Base-by-base conservation (phyloP, 1,284 basidiomycete species). In the Ceratobasidium sp. region DNA sequence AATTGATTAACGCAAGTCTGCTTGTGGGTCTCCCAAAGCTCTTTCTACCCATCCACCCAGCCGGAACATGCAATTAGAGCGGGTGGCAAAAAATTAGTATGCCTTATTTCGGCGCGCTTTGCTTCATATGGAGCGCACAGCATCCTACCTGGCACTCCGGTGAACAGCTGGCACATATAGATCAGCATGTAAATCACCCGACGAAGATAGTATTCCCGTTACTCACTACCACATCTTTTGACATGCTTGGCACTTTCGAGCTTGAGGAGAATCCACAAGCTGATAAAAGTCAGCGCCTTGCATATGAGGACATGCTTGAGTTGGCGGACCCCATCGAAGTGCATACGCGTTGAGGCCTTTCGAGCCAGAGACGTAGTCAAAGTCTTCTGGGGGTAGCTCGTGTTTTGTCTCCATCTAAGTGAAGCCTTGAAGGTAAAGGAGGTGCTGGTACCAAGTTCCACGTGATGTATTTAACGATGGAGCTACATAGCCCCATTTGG, bases 181-280 rank as follows among this genome's bases (percentile, higher is more conserved):
- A 58, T 71, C 20, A 56, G 53, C 46, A 28, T 39, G 46, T 18
- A 56, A 33, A 60, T 60, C 58, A 26, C 33, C 33, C 23, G 26
- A 12, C 4, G 33, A 58, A 71, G 28, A 7, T 23, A 40, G 40
- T 18, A 3, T 46, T n/a, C n/a, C n/a, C 26, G 26, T 51, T 51
- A 71, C 68, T 71, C 33, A 71, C 68, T 71, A 71, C 71, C 71
- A 73, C 71, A 73, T 63, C 44, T 73, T 61, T 39, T 49, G 49
- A n/a, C 68, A 71, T 33, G 26, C 55, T 39, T 71, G 68, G 71
- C 71, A 73, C 18, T 73, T 26, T 63, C 71, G 56, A 26, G 46
- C 71, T 60, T 64, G 23, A 23, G 71, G 71, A 13, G 58, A 26
- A 20, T 73, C 44, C 20, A 73, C 33, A 18, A 63, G 49, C 28